Conservation (phyloP, 345 rosid genomes). For the Litchi chinensis region DNA sequence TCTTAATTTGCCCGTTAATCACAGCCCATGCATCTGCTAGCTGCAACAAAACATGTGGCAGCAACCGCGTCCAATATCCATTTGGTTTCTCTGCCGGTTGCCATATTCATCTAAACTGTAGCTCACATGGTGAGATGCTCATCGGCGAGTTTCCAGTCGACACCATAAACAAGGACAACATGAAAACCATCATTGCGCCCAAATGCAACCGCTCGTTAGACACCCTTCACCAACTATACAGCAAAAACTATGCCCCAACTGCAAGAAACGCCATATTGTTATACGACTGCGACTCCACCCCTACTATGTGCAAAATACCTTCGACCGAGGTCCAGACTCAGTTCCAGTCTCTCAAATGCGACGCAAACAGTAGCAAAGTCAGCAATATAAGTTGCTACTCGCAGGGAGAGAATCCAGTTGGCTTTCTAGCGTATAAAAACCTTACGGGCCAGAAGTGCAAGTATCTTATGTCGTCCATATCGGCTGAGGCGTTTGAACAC, state of each 20-base stretch:
- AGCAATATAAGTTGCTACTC: constrained; percentile 42
- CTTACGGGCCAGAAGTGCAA: constrained; percentile 32
- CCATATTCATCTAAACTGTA: constrained; percentile 56
- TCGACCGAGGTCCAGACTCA: constrained; percentile 28
- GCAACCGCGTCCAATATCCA: constrained; percentile 39
- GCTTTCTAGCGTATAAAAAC: constrained; percentile 24
- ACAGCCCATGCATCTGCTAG: constrained; percentile 15
- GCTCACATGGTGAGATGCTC: constrained; percentile 13
- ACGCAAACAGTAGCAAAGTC: not conserved
- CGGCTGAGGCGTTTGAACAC: constrained; percentile 19
- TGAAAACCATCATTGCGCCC: constrained; percentile 44
- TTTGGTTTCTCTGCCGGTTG: constrained; percentile 64
- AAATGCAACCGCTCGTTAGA: constrained; percentile 48
- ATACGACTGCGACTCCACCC: constrained; percentile 32
- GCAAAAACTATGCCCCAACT: constrained; percentile 44
- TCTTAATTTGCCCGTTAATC: not conserved
- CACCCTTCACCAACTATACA: constrained; percentile 41
- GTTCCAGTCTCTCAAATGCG: constrained; percentile 28
- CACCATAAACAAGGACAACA: constrained; percentile 8
- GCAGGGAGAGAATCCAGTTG: not conserved
- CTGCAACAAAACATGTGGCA: constrained; percentile 47
- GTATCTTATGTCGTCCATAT: constrained; percentile 55
- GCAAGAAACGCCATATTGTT: constrained; percentile 47
- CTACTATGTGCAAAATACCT: constrained; percentile 36
- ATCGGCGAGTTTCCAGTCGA: constrained; percentile 38